Percentiles rank a stretch among this genome's conserved stretches.
Evolutionary conservation across 768 basidiomycete species (phyloP).

Genomic region (Leccinum rimulosum): DNA sequence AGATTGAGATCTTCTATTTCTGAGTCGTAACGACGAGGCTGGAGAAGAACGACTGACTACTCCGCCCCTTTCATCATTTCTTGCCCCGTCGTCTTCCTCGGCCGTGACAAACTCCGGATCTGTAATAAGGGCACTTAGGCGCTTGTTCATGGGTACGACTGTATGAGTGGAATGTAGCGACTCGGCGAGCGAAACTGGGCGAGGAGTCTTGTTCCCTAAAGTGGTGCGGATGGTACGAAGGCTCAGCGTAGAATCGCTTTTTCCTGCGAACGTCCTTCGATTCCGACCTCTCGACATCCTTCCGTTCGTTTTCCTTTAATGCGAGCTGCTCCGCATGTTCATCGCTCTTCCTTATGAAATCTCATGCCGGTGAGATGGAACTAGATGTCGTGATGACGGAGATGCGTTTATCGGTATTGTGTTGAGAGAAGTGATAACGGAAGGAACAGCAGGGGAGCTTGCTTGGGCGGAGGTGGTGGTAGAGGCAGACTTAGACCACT

Average conservation of each 20-base stretch:
- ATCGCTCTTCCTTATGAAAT: conserved; percentile 46
- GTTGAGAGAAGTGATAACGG: conserved; percentile 24
- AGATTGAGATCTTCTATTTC: conserved; percentile 65
- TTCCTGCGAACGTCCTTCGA: conserved; percentile 74
- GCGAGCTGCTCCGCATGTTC: conserved; percentile 27
- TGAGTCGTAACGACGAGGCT: conserved; percentile 42
- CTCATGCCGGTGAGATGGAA: conserved; percentile 58
- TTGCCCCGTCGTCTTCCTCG: conserved; percentile 51
- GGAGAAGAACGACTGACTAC: conserved; percentile 37
- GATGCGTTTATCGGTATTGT: conserved; percentile 36
- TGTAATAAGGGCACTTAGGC: conserved; percentile 63
- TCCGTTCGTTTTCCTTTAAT: conserved; percentile 28
- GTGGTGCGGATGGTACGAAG: conserved; percentile 66
- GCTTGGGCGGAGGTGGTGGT: conserved; percentile 41
- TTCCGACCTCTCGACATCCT: conserved; percentile 36
- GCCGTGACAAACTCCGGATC: conserved; percentile 67
- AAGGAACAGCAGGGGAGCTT: conserved; percentile 16
- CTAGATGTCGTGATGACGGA: conserved; percentile 54
- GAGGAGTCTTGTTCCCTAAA: conserved; percentile 50
- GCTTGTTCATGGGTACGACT: conserved; percentile 62
- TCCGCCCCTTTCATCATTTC: conserved; percentile 16
- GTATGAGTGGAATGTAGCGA: conserved; percentile 74
- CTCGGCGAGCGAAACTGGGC: conserved; percentile 78
- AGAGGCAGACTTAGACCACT: conserved; percentile 31
- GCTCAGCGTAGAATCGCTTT: conserved; percentile 78